Percentiles rank a stretch among this genome's conserved stretches.
These are phyloP conservation scores for Pugionium dolabratum DNA, from an alignment of 345 rosid genomes.

Conservation along the genomic window DNA sequence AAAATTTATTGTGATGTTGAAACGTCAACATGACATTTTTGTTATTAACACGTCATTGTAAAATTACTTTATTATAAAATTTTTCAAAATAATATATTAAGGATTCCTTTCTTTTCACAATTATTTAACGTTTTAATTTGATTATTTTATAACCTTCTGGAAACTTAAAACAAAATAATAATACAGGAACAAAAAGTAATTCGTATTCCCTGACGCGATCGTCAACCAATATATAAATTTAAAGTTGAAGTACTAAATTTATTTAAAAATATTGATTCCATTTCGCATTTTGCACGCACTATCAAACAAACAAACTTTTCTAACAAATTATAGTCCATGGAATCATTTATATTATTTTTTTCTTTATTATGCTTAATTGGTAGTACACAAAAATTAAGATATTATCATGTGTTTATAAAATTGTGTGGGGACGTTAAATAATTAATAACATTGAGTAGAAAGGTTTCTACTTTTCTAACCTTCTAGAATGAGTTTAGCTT, in stretches of 20 bases:
- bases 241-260: no score
- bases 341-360: no score
- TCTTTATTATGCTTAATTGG: not conserved
- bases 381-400: not conserved
- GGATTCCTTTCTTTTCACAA: no score
- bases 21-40: no score
- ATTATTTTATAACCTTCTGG: not conserved
- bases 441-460: not conserved
- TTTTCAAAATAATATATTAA: no score
- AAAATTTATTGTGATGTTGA: no score
- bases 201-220: conserved; percentile 31
- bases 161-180: conserved; percentile 3
- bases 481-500: conserved; percentile 2
- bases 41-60: no score
- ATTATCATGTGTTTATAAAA: not conserved
- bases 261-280: not conserved
- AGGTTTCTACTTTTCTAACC: conserved; percentile 1
- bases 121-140: no score
- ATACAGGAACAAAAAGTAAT: not conserved
- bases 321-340: not conserved
- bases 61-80: no score
- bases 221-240: conserved; percentile 22
- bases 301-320: conserved; percentile 23
- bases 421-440: not conserved
- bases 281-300: conserved; percentile 28